These are phyloP conservation scores for Aegilops umbellulata DNA, from an alignment of 176 grass and related monocot species.

Conservation along the genomic window DNA sequence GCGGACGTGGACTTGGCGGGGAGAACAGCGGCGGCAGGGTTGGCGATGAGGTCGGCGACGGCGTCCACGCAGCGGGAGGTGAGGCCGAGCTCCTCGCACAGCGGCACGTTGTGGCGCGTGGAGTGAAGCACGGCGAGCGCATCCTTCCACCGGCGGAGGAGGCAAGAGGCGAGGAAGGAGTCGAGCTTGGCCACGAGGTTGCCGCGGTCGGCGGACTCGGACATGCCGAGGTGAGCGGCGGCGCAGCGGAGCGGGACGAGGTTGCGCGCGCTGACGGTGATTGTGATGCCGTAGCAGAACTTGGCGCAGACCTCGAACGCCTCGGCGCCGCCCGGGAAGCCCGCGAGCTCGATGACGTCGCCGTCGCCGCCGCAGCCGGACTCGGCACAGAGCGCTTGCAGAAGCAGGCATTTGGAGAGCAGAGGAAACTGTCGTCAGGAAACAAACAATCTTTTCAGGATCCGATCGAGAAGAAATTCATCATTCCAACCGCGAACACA, in stretches of 20 bases:
- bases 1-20: conserved; percentile 22
- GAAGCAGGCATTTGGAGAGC: conserved; percentile 77
- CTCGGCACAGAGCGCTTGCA: conserved; percentile 77
- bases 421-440: conserved; percentile 64
- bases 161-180: conserved; percentile 76
- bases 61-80: conserved; percentile 73
- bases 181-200: conserved; percentile 88
- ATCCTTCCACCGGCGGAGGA: conserved; percentile 95
- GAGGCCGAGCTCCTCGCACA: conserved; percentile 77
- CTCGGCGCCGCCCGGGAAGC: conserved; percentile 65
- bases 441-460: neutral
- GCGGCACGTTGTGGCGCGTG: conserved; percentile 48
- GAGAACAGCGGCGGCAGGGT: conserved; percentile 17
- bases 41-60: conserved; percentile 52
- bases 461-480: neutral
- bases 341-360: conserved; percentile 52
- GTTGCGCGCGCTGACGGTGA: conserved; percentile 88
- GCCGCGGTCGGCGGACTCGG: conserved; percentile 67
- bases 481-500: neutral
- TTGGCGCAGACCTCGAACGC: conserved; percentile 92
- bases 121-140: conserved; percentile 63
- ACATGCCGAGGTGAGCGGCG: conserved; percentile 84
- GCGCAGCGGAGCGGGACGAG: conserved; percentile 76
- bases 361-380: conserved; percentile 1
- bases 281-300: conserved; percentile 89